Evolutionary conservation across 331 rosid species (phyloP).

Genomic region (Erythrophleum ivorense): DNA sequence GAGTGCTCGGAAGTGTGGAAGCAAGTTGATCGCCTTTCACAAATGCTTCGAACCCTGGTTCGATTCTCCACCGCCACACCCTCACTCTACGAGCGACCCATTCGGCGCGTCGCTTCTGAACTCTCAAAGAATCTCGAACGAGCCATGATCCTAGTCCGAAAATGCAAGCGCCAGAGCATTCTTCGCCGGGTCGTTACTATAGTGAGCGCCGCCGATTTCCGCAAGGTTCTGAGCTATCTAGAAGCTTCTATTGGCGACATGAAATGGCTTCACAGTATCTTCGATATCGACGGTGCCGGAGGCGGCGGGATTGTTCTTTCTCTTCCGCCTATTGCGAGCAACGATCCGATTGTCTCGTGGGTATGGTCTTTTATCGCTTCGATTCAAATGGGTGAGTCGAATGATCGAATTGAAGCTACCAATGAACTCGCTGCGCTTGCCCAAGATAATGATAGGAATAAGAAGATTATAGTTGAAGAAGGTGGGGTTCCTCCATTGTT

Average conservation of each 20-base stretch:
- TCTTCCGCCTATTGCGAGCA: constrained; percentile 65
- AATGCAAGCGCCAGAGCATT: constrained; percentile 59
- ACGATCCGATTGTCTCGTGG: constrained; percentile 65
- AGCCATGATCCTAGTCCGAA: constrained; percentile 47
- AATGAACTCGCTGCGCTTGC: constrained; percentile 56
- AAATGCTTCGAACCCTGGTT: constrained; percentile 60
- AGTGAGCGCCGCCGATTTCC: constrained; percentile 55
- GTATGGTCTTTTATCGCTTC: constrained; percentile 65
- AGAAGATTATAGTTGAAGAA: constrained; percentile 61
- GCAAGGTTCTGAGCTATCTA: constrained; percentile 41
- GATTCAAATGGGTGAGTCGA: constrained; percentile 58
- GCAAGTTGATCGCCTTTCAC: constrained; percentile 54
- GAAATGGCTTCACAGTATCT: constrained; percentile 55
- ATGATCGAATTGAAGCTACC: constrained; percentile 56
- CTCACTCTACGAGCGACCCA: constrained; percentile 57
- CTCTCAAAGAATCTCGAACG: constrained; percentile 54
- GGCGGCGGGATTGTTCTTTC: constrained; percentile 48
- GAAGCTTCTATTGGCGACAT: constrained; percentile 61
- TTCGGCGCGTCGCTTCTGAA: constrained; percentile 51
- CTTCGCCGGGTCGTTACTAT: constrained; percentile 56
- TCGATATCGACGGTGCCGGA: constrained; percentile 44
- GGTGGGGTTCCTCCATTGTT: constrained; percentile 57
- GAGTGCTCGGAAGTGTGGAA: constrained; percentile 59
- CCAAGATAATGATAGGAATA: constrained; percentile 56
- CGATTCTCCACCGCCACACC: constrained; percentile 50